Base-by-base conservation (phyloP, 2,329 filamentous ascomycete species). In the Ceratocystis alfenasii region DNA sequence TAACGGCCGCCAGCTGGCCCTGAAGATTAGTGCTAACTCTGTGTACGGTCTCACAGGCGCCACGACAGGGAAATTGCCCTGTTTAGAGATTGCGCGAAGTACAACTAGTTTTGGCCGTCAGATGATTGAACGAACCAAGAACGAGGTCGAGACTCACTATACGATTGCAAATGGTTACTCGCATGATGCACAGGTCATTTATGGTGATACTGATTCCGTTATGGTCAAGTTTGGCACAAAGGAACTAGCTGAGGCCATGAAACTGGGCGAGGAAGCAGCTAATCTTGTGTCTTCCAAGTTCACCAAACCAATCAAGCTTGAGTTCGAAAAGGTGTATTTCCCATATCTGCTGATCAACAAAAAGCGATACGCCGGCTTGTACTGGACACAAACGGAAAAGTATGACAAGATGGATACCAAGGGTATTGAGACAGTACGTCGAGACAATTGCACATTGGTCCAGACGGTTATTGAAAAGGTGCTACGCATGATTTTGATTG, bases 351-450 rank as follows among this genome's bases (percentile, higher is more conserved):
- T 99, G 63, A 99, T 99, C 85, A 99, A 99, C 85, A 99, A 99
- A 81, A 99, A 99, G 80, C 88, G 94, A 69, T 99, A 99, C 72
- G 94, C 94, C 7, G 94, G 94, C n/a, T 77, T 99, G 41, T 97
- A 90, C 78, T 99, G 92, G 92, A 99, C 94, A 4, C 94, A 88
- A 70, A 85, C 93, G 0, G 84, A 93, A 53, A 96, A 96, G 76
- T 94, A 88, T 75, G 95, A 99, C 82, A 99, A 97, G 80, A 99
- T 99, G 95, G 94, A 99, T 76, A 97, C 90, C 68, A 99, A 99
- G 75, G 94, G 94, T 81, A 97, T 99, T 70, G 94, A 99, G 77
- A 99, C 94, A 2, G 95, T 99, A 60, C 87, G 94, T 70, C 83
- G 94, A 81, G 94, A 99, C 75, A 99, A 99, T 74, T 99, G 94